phyloP scores from a whole-genome alignment of 805 yeast species.

The Teunomyces gatunensis region DNA sequence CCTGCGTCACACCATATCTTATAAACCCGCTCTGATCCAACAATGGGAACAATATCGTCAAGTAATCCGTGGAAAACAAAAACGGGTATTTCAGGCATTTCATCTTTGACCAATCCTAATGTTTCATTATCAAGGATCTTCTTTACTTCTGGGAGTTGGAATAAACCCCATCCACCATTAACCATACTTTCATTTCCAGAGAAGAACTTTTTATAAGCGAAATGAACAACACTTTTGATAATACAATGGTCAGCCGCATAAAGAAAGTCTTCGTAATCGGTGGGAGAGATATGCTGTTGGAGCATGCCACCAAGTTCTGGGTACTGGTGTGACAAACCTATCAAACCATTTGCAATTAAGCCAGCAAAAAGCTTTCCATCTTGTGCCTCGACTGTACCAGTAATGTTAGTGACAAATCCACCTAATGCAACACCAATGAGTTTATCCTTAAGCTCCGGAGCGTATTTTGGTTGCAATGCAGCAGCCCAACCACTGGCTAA shows the following conservation, averaged over 20 bases:
- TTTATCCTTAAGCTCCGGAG: constrained; percentile 26
- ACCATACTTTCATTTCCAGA: constrained; percentile 11
- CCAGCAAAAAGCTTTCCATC: constrained; percentile 30
- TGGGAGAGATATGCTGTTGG: background rate
- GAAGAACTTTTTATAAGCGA: constrained; percentile 10
- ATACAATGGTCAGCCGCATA: background rate
- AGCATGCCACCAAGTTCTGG: constrained; percentile 12
- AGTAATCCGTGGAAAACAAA: constrained; percentile 10
- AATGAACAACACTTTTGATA: constrained; percentile 7
- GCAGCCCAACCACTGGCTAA: constrained; percentile 41
- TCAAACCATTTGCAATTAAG: constrained; percentile 25
- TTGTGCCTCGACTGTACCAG: constrained; percentile 20
- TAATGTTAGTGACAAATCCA: constrained; percentile 34
- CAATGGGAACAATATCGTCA: constrained; percentile 12
- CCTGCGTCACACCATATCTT: constrained; percentile 11
- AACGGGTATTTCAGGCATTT: constrained; percentile 10
- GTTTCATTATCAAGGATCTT: constrained; percentile 19
- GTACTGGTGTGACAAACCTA: constrained; percentile 31
- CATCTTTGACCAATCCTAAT: constrained; percentile 14
- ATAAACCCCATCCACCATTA: constrained; percentile 15
- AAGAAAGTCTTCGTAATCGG: background rate
- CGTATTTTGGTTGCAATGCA: constrained; percentile 33
- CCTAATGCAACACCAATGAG: constrained; percentile 36
- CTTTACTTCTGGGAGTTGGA: constrained; percentile 12
- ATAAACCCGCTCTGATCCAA: constrained; percentile 7